Conservation (phyloP, 768 basidiomycete species). For the Boletus reticuloceps region DNA sequence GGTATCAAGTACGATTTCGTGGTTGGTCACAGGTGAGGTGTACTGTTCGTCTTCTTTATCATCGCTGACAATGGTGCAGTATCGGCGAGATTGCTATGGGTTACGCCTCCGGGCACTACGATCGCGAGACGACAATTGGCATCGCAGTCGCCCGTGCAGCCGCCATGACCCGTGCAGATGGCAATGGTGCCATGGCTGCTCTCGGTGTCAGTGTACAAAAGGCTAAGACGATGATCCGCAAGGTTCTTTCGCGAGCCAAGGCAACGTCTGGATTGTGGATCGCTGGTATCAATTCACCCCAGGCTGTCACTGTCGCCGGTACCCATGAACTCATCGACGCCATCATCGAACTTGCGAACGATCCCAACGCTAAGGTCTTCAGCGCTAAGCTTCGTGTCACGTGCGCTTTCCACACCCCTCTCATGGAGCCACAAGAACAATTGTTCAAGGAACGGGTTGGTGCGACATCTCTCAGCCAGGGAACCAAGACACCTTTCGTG, state of each 20-base stretch:
- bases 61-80: slow-evolving; percentile 12
- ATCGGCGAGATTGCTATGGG: slow-evolving; percentile 38
- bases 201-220: slow-evolving; percentile 33
- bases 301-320: slow-evolving; percentile 37
- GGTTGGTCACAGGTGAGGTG: slow-evolving; percentile 32
- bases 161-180: slow-evolving; percentile 35
- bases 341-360: slow-evolving; percentile 24
- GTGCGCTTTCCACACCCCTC: slow-evolving; percentile 35
- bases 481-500: slow-evolving; percentile 18
- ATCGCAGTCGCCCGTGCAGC: slow-evolving; percentile 36
- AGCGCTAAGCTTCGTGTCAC: slow-evolving; percentile 30
- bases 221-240: slow-evolving; percentile 33
- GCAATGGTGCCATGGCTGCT: slow-evolving; percentile 36
- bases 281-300: slow-evolving; percentile 36
- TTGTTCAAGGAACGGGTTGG: slow-evolving; percentile 27
- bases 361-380: slow-evolving; percentile 28
- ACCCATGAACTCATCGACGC: slow-evolving; percentile 30
- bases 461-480: slow-evolving; percentile 15
- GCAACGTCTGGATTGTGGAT: slow-evolving; percentile 31
- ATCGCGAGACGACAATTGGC: slow-evolving; percentile 33
- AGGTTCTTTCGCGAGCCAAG: slow-evolving; percentile 28
- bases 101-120: slow-evolving; percentile 36
- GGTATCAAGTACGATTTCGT: slow-evolving; percentile 34
- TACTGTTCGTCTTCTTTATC: neutral
- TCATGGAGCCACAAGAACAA: slow-evolving; percentile 34